phyloP scores from a whole-genome alignment of 2,329 filamentous ascomycete species.

The Lanzia echinophila region DNA sequence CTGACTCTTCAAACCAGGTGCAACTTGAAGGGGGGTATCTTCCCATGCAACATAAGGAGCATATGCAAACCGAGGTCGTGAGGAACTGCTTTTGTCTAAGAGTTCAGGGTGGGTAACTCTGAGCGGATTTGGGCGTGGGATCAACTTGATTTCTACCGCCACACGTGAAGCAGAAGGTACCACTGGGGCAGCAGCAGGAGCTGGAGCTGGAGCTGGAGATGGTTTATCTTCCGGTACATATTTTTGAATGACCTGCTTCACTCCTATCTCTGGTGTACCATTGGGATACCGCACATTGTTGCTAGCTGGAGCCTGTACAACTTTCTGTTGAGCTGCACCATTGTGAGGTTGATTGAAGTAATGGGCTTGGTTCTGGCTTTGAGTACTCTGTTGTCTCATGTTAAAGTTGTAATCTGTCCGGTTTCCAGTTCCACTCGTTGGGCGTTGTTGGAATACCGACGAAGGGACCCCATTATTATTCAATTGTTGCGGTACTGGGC shows the following conservation, averaged over 20 bases:
- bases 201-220: not conserved
- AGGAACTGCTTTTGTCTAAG: conserved; percentile 15
- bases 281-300: conserved; percentile 15
- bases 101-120: conserved; percentile 25
- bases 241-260: conserved; percentile 10
- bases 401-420: conserved; percentile 11
- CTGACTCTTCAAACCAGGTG: conserved; percentile 27
- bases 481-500: no score
- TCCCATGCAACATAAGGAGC: conserved; percentile 27
- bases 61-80: conserved; percentile 20
- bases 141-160: not conserved
- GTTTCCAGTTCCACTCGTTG: conserved; percentile 12
- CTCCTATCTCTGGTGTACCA: conserved; percentile 4
- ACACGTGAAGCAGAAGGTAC: not conserved
- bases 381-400: conserved; percentile 18
- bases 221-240: conserved; percentile 8
- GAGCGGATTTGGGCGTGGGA: conserved; percentile 13
- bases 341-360: conserved; percentile 14
- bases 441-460: conserved; percentile 18
- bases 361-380: conserved; percentile 7
- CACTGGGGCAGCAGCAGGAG: not conserved
- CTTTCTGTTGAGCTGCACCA: conserved; percentile 13
- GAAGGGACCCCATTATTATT: conserved; percentile 16
- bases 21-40: conserved; percentile 21
- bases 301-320: conserved; percentile 6